phyloP scores from a whole-genome alignment of 2,329 filamentous ascomycete genomes.

The Colletotrichum eleusines region DNA sequence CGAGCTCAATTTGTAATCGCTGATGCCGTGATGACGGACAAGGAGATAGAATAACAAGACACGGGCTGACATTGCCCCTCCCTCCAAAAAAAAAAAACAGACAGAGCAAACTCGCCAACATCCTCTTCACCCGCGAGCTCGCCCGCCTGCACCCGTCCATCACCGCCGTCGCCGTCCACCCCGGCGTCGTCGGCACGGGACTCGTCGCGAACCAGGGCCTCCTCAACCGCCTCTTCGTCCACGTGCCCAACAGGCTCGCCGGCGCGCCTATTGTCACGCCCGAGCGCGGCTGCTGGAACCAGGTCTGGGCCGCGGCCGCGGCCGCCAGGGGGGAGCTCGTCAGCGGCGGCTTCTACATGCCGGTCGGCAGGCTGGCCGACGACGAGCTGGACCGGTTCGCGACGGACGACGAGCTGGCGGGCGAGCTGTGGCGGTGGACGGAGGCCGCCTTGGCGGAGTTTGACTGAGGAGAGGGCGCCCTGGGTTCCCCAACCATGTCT shows the following conservation, averaged over 20 bases:
- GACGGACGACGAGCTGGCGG: constrained; percentile 48
- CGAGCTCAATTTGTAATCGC: too few relatives aligned
- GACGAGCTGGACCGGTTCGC: constrained; percentile 44
- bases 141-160: constrained; percentile 47
- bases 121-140: constrained; percentile 49
- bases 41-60: too few relatives aligned
- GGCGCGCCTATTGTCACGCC: constrained; percentile 43
- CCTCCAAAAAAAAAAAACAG: too few relatives aligned
- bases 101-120: constrained; percentile 51
- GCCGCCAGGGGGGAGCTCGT: constrained; percentile 41
- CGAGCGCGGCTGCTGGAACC: constrained; percentile 49
- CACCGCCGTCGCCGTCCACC: constrained; percentile 47
- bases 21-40: too few relatives aligned
- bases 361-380: constrained; percentile 45
- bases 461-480: neutral
- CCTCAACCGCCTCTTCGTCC: constrained; percentile 46
- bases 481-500: neutral
- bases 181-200: constrained; percentile 47
- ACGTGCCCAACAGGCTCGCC: constrained; percentile 42
- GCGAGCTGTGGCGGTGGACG: constrained; percentile 56
- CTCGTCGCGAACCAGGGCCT: constrained; percentile 46
- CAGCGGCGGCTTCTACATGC: constrained; percentile 46
- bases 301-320: constrained; percentile 50
- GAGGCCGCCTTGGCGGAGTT: constrained; percentile 41
- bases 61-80: neutral